These are phyloP conservation scores for Lipomyces kockii DNA, from an alignment of 805 yeast species.

Conservation along the genomic window DNA sequence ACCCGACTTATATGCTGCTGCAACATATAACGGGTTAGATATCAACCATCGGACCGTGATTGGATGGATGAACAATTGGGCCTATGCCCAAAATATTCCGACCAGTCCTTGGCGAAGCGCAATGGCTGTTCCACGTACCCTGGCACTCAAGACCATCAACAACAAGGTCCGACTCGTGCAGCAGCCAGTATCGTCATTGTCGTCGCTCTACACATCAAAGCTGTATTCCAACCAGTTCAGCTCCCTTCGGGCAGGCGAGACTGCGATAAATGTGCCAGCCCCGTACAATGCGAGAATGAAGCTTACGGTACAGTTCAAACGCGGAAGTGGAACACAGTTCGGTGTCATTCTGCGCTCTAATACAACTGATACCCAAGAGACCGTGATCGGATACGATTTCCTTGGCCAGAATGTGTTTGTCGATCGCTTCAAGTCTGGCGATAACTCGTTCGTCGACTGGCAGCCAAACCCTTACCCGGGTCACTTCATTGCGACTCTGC, in stretches of 20 bases:
- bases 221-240: neutral
- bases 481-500: neutral
- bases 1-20: slow-evolving; percentile 46
- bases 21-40: slow-evolving; percentile 45
- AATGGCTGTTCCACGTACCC: slow-evolving; percentile 37
- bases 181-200: slow-evolving; percentile 6
- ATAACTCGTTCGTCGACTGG: neutral
- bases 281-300: neutral
- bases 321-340: neutral
- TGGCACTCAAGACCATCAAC: slow-evolving; percentile 3
- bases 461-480: slow-evolving; percentile 9
- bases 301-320: neutral
- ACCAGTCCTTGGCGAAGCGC: slow-evolving; percentile 48
- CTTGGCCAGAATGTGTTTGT: slow-evolving; percentile 3
- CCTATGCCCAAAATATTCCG: slow-evolving; percentile 48
- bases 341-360: slow-evolving; percentile 1
- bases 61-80: slow-evolving; percentile 55
- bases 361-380: neutral
- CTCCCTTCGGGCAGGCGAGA: neutral
- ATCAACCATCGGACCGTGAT: slow-evolving; percentile 45
- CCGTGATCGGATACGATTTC: slow-evolving; percentile 7
- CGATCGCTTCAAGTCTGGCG: slow-evolving; percentile 11
- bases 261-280: neutral
- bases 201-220: neutral
- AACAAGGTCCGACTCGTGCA: slow-evolving; percentile 1